A percentile compares a stretch with the other conserved stretches of the same genome.
Evolutionary conservation across 2,329 filamentous ascomycete species (phyloP).

Genomic region (Colletotrichum noveboracense): DNA sequence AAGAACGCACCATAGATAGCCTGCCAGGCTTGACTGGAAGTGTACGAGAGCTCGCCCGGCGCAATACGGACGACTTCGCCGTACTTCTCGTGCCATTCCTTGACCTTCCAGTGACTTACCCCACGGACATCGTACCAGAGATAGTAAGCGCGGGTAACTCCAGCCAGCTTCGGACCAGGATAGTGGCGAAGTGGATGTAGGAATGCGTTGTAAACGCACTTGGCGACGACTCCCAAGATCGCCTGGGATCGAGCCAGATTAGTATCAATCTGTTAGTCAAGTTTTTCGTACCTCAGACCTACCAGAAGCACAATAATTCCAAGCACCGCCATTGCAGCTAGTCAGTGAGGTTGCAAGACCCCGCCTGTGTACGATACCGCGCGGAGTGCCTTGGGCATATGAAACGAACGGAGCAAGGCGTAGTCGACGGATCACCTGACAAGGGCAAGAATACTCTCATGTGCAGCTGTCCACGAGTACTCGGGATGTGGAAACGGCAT

Average conservation of each 20-base stretch:
- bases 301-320: neutral
- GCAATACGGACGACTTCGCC: conserved; percentile 42
- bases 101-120: conserved; percentile 16
- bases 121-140: conserved; percentile 14
- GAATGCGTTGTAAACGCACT: conserved; percentile 29
- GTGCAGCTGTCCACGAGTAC: neutral
- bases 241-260: neutral
- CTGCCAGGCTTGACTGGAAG: conserved; percentile 37
- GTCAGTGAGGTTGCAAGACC: neutral
- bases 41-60: conserved; percentile 44
- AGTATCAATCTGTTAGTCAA: neutral
- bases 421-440: neutral
- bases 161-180: conserved; percentile 32
- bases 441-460: neutral
- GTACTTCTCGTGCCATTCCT: conserved; percentile 27
- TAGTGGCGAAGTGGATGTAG: conserved; percentile 34
- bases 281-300: neutral
- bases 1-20: conserved; percentile 39
- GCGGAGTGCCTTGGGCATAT: neutral
- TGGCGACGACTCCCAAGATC: neutral
- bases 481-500: neutral
- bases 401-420: neutral
- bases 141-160: conserved; percentile 12
- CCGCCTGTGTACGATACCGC: neutral
- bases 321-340: neutral